Percentiles rank a stretch among this genome's conserved stretches.
phyloP scores from a whole-genome alignment of 75 land plant genomes.

The Sequoia sempervirens region DNA sequence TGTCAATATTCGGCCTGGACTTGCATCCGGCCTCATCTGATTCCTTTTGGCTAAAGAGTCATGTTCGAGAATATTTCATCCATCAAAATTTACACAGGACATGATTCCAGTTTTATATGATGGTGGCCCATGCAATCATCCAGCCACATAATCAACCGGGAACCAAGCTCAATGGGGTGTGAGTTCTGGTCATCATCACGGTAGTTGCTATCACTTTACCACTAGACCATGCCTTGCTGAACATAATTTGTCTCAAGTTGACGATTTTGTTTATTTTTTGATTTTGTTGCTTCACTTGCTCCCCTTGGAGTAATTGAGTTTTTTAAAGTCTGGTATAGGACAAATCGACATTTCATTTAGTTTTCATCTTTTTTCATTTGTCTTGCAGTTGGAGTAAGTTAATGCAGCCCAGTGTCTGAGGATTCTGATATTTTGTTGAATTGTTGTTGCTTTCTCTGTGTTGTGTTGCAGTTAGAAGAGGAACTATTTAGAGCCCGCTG shows the following conservation, averaged over 20 bases:
- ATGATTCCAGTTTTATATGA: not conserved
- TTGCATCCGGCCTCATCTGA: not conserved
- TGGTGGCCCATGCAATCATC: not conserved
- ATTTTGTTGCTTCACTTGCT: not conserved
- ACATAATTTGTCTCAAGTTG: not conserved
- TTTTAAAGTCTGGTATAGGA: not conserved
- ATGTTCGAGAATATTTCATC: not conserved
- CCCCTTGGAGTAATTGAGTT: not conserved
- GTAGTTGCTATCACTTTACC: not conserved
- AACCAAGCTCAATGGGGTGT: not conserved
- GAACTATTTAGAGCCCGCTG: conserved; percentile 60
- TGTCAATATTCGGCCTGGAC: not conserved
- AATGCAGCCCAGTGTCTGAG: not conserved
- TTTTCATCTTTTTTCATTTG: not conserved
- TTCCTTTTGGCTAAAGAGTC: not conserved
- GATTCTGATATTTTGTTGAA: not conserved
- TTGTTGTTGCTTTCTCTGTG: not conserved
- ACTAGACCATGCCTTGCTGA: not conserved
- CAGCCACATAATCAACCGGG: not conserved
- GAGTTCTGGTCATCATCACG: not conserved
- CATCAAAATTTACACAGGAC: too few species aligned
- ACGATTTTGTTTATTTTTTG: not conserved
- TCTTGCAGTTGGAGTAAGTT: not conserved
- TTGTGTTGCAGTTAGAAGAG: conserved; percentile 56
- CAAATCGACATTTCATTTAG: not conserved